phyloP scores from a whole-genome alignment of 768 basidiomycete genomes.

The Sistotremastrum suecicum region DNA sequence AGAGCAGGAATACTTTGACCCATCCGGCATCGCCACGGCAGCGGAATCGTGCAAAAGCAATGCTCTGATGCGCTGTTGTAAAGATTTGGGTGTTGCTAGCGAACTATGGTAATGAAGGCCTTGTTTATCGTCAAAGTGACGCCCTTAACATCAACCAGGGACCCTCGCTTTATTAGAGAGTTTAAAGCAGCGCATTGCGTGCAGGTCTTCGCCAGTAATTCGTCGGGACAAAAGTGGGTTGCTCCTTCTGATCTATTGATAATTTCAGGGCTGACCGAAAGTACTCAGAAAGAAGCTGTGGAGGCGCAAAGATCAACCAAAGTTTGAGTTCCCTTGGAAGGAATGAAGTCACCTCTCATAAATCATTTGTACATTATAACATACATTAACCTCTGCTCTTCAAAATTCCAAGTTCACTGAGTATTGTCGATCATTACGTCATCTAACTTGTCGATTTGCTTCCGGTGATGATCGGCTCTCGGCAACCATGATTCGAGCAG shows the following conservation, averaged over 20 bases:
- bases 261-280: slow-evolving; percentile 5
- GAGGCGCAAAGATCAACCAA: slow-evolving; percentile 75
- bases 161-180: slow-evolving; percentile 87
- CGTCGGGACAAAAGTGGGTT: slow-evolving; percentile 64
- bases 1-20: slow-evolving; percentile 95
- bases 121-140: background rate
- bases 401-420: too few species aligned
- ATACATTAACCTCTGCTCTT: too few species aligned
- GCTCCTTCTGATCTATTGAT: background rate
- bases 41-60: slow-evolving; percentile 94
- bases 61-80: slow-evolving; percentile 94
- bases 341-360: slow-evolving; percentile 28
- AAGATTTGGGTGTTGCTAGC: slow-evolving; percentile 90
- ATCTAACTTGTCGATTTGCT: too few species aligned
- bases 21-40: slow-evolving; percentile 80
- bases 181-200: slow-evolving; percentile 77
- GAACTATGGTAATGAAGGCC: slow-evolving; percentile 68
- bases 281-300: slow-evolving; percentile 71
- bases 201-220: slow-evolving; percentile 78
- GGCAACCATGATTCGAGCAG: too few species aligned
- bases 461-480: too few species aligned
- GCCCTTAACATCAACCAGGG: slow-evolving; percentile 35
- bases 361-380: too few species aligned
- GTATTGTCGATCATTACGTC: too few species aligned
- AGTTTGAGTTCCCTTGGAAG: slow-evolving; percentile 81